A percentile compares a stretch with the other conserved stretches of the same genome.
Conservation (phyloP, 768 basidiomycete genomes). For the Boletus reticuloceps region DNA sequence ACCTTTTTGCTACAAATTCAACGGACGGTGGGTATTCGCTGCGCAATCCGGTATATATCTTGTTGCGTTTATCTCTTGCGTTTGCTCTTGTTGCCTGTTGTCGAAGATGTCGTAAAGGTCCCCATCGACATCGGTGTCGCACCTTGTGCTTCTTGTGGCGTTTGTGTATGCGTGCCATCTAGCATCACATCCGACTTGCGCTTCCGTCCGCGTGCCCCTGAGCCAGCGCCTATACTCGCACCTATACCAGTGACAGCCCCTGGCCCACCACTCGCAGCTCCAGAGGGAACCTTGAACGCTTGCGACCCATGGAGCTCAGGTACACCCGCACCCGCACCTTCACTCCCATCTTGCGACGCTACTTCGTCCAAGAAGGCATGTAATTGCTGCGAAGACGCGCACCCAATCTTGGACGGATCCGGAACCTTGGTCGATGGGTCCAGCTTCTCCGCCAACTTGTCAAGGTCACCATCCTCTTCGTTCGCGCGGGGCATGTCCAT, state of each 20-base stretch:
- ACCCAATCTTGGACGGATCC: constrained; percentile 29
- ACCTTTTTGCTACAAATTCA: background rate
- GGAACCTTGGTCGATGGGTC: constrained; percentile 30
- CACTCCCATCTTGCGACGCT: constrained; percentile 31
- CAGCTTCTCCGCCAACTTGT: constrained; percentile 34
- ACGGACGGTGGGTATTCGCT: background rate
- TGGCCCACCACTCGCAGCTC: background rate
- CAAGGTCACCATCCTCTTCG: constrained; percentile 29
- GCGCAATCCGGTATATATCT: background rate
- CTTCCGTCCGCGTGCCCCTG: constrained; percentile 29
- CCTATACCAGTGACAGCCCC: background rate
- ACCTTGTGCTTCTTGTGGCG: background rate
- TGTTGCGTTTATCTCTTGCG: constrained; percentile 26
- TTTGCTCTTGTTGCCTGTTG: constrained; percentile 21
- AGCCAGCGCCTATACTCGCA: background rate
- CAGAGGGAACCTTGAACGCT: constrained; percentile 3
- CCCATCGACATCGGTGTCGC: background rate
- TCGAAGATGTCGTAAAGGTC: constrained; percentile 1
- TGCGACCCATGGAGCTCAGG: background rate
- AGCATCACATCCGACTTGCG: constrained; percentile 38
- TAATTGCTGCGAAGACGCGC: constrained; percentile 35
- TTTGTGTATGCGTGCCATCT: constrained; percentile 10
- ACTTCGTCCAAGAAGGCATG: constrained; percentile 46
- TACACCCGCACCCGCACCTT: background rate
- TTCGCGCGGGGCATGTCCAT: constrained; percentile 36